A percentile compares a stretch with the other conserved stretches of the same genome.
These are phyloP conservation scores for Linnemannia elongata DNA, from an alignment of 192 early-diverging fungal genomes.

Conservation along the genomic window DNA sequence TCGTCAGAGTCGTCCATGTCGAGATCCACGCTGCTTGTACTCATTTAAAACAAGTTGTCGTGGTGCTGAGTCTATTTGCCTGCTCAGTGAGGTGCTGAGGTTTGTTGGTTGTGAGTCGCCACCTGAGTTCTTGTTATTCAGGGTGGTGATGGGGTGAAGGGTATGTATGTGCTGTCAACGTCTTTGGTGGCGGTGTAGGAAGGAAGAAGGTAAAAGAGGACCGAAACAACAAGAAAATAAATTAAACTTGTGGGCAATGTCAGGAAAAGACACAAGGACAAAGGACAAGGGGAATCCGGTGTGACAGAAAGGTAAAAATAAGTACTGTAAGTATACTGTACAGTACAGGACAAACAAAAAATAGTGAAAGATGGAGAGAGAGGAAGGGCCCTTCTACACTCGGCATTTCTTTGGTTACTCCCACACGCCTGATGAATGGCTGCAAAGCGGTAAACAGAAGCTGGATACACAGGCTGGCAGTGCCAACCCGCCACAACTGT, in stretches of 20 bases:
- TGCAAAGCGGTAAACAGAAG: slow-evolving; percentile 21
- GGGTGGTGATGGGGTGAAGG: not conserved
- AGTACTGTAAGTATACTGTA: too few species aligned
- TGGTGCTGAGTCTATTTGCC: not conserved
- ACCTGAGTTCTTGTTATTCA: not conserved
- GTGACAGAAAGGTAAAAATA: not conserved
- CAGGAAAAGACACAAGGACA: not conserved
- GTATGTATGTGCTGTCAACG: not conserved
- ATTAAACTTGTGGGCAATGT: not conserved
- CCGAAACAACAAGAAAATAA: not conserved
- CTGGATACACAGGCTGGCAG: not conserved
- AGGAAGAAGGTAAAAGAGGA: not conserved
- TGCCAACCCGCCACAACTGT: slow-evolving; percentile 14
- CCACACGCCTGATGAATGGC: not conserved
- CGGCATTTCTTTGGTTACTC: slow-evolving; percentile 1
- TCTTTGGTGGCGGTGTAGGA: not conserved
- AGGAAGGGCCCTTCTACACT: slow-evolving; percentile 55
- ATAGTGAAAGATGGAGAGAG: not conserved
- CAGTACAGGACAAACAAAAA: slow-evolving; percentile 7
- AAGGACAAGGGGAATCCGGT: slow-evolving; percentile 12
- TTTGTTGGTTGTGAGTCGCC: not conserved
- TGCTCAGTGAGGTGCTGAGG: not conserved
- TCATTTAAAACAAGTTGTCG: not conserved
- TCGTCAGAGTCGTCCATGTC: not conserved
- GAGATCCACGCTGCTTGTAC: not conserved